Conservation (phyloP, 1,284 basidiomycete genomes). For the Mycosarcoma maydis region DNA sequence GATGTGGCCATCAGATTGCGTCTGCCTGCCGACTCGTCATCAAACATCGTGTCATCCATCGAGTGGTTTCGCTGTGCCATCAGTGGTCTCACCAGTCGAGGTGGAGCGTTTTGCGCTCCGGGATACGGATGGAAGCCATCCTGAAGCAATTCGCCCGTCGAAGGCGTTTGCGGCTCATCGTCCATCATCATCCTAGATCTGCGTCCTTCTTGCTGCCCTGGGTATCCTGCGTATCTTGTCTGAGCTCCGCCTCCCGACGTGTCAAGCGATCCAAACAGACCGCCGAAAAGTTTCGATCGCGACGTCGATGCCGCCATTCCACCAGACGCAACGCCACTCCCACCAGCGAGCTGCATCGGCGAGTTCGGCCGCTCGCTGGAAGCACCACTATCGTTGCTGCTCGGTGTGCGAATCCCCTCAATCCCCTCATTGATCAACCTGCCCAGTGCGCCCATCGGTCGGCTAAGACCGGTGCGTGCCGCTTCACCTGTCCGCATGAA, state of each 20-base stretch:
- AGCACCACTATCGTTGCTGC: slow-evolving; percentile 39
- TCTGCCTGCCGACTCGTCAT: slow-evolving; percentile 39
- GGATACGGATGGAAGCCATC: slow-evolving; percentile 39
- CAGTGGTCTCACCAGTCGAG: slow-evolving; percentile 34
- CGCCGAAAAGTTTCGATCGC: slow-evolving; percentile 40
- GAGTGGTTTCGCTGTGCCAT: slow-evolving; percentile 41
- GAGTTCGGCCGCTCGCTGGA: slow-evolving; percentile 43
- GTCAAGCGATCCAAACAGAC: slow-evolving; percentile 41
- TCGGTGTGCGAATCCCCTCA: slow-evolving; percentile 57
- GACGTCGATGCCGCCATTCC: slow-evolving; percentile 42
- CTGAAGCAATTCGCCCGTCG: slow-evolving; percentile 33
- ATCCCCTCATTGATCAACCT: slow-evolving; percentile 62
- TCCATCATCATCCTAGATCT: slow-evolving; percentile 18
- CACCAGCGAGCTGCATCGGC: slow-evolving; percentile 14
- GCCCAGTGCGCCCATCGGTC: slow-evolving; percentile 62
- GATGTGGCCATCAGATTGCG: slow-evolving; percentile 37
- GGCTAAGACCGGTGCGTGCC: slow-evolving; percentile 56
- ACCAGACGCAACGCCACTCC: background rate
- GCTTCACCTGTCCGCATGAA: slow-evolving; percentile 65
- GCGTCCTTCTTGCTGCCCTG: slow-evolving; percentile 17
- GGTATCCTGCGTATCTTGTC: slow-evolving; percentile 12
- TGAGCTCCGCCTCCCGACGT: slow-evolving; percentile 14
- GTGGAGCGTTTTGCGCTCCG: slow-evolving; percentile 38
- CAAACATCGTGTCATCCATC: slow-evolving; percentile 45
- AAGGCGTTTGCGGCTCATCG: slow-evolving; percentile 47